A percentile compares a stretch with the other conserved stretches of the same genome.
Evolutionary conservation across 768 basidiomycete species (phyloP).

Genomic region (Tricholoma sp.): DNA sequence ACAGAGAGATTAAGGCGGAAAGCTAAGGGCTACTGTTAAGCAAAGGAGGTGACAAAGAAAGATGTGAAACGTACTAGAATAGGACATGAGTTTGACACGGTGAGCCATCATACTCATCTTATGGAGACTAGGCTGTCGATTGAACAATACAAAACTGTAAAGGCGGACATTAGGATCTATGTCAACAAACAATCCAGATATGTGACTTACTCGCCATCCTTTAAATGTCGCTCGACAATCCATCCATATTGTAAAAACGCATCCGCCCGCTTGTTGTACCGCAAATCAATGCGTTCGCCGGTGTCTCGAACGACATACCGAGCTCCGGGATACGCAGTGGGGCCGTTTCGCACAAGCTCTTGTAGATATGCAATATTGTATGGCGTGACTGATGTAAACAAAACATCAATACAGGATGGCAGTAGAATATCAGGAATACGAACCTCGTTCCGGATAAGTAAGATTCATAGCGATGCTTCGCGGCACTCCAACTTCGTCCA

Average conservation of each 20-base stretch:
- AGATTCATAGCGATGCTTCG: constrained; percentile 94
- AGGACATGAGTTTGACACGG: constrained; percentile 94
- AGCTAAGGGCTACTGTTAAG: constrained; percentile 41
- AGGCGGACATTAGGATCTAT: constrained; percentile 5
- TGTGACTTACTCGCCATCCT: constrained; percentile 90
- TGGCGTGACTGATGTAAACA: constrained; percentile 67
- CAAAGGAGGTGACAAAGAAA: neutral
- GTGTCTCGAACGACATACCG: constrained; percentile 96
- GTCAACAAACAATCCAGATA: neutral
- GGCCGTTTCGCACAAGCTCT: constrained; percentile 92
- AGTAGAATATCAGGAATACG: constrained; percentile 13
- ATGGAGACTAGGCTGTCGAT: constrained; percentile 96
- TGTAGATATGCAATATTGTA: constrained; percentile 95
- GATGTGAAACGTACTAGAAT: constrained; percentile 71
- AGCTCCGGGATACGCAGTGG: constrained; percentile 92
- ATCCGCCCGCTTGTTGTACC: constrained; percentile 94
- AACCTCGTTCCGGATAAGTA: constrained; percentile 95
- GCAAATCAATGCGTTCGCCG: constrained; percentile 92
- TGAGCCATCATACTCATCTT: constrained; percentile 99
- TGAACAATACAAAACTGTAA: constrained; percentile 83
- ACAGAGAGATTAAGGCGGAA: constrained; percentile 98
- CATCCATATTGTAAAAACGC: constrained; percentile 96
- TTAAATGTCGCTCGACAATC: constrained; percentile 96
- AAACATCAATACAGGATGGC: constrained; percentile 5
- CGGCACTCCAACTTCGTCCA: constrained; percentile 97